Evolutionary conservation across 2,329 filamentous ascomycete species (phyloP), one percentile per base, ranked within the genome.

Genomic region (Colletotrichum tropicale): DNA sequence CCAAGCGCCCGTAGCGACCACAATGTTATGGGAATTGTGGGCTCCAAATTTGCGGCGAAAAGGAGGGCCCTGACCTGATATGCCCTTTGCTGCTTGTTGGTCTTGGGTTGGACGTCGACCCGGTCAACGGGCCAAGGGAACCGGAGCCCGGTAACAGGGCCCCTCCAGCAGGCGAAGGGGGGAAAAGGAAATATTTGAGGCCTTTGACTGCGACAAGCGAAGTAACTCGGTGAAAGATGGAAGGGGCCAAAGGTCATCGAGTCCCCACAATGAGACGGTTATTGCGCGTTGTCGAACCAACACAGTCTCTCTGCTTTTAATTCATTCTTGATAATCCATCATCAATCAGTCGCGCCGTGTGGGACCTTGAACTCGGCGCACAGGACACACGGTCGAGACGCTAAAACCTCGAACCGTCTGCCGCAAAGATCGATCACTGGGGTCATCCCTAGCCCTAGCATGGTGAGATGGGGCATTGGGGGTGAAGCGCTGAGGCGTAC

Each of bases 351-450:
- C 68, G 32, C 38, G 13, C 32, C 32, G 34, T 36, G 34, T 34
- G 60, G 71, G 48, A 21, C 66, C 24, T 67, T 34, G 28, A 67
- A 26, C 56, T 55, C 56, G 30, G 58, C 32, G 60, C 16, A 43
- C 38, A 43, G 38, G 34, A 61, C 58, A 74, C 60, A 65, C 67
- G 55, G 67, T 52, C 67, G 48, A 26, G 55, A 65, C 67, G 71
- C 71, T 60, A 74, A 65, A 71, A 34, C 55, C 28, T 74, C 71
- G 66, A 74, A 74, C 60, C 28, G 60, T 71, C 60, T 69, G 62
- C 69, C 71, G 32, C 52, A 67, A 60, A 75, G 67, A 75, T 72
- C 73, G 62, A 75, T 72, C 69, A 62, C 30, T 24, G 60, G 72
- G 52, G 26, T 24, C n/a, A 26, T 36, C 34, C 69, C 38, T 66